These are phyloP conservation scores for Blastocrithidia nonstop DNA, from an alignment of 208 protist species.

Conservation along the genomic window DNA sequence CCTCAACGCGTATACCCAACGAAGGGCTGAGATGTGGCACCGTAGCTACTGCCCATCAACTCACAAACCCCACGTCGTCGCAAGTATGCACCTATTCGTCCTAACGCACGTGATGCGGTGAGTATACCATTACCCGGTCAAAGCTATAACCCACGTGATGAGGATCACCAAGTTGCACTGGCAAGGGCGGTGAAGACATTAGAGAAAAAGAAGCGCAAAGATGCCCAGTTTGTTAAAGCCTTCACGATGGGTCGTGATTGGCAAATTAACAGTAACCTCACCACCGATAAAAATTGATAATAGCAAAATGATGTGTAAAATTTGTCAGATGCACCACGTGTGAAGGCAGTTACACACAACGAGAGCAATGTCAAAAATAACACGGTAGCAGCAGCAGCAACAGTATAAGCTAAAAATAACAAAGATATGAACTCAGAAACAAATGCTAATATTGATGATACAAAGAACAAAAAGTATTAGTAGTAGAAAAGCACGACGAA, in stretches of 20 bases:
- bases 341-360: not conserved
- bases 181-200: constrained; percentile 38
- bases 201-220: constrained; percentile 33
- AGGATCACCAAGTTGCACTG: constrained; percentile 63
- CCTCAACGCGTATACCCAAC: constrained; percentile 28
- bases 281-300: constrained; percentile 63
- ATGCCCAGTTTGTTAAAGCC: constrained; percentile 57
- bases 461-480: no score
- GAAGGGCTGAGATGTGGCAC: constrained; percentile 40
- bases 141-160: constrained; percentile 74
- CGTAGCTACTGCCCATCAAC: constrained; percentile 43
- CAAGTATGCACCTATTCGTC: constrained; percentile 51
- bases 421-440: no score
- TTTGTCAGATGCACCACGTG: not conserved
- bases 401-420: not conserved
- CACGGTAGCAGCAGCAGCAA: not conserved
- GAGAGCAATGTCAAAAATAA: not conserved
- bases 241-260: constrained; percentile 38
- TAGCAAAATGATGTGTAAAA: constrained; percentile 32
- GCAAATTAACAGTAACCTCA: constrained; percentile 30
- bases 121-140: constrained; percentile 50
- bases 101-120: constrained; percentile 73
- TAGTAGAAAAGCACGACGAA: constrained; percentile 6
- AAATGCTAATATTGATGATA: no score
- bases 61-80: constrained; percentile 38